A percentile compares a stretch with the other conserved stretches of the same genome.
Evolutionary conservation across 1,284 basidiomycete genomes (phyloP).

Genomic region (Puccinia hordei): DNA sequence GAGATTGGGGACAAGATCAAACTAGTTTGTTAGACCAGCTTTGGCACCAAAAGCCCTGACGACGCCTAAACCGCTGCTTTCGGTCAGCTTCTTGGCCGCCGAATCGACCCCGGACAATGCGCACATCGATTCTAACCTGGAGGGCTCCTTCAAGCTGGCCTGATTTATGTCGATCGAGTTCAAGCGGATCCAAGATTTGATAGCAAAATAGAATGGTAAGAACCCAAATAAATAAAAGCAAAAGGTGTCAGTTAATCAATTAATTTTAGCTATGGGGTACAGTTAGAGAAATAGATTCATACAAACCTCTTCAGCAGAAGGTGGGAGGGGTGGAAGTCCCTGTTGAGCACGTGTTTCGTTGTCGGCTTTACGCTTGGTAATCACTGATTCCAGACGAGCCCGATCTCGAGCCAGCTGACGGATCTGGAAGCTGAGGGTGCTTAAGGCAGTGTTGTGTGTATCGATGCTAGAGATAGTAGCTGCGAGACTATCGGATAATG

Average conservation of each 20-base stretch:
- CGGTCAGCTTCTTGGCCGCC: conserved; percentile 59
- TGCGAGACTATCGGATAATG: conserved; percentile 64
- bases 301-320: conserved; percentile 72
- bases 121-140: conserved; percentile 80
- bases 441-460: conserved; percentile 82
- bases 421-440: conserved; percentile 86
- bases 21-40: conserved; percentile 39
- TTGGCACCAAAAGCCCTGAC: conserved; percentile 46
- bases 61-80: conserved; percentile 57
- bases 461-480: conserved; percentile 82
- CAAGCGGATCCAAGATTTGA: neutral
- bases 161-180: neutral
- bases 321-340: conserved; percentile 76
- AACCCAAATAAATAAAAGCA: conserved; percentile 36
- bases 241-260: conserved; percentile 22
- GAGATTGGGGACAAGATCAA: neutral
- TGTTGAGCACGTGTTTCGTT: conserved; percentile 78
- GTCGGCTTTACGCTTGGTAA: conserved; percentile 85
- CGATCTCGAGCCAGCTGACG: conserved; percentile 91
- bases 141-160: conserved; percentile 79
- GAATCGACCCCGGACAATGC: conserved; percentile 60
- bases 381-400: conserved; percentile 73
- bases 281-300: conserved; percentile 47
- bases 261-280: conserved; percentile 54
- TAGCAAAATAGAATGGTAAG: neutral